These are phyloP conservation scores for Theobroma cacao DNA, from an alignment of 345 rosid species.

Conservation along the genomic window DNA sequence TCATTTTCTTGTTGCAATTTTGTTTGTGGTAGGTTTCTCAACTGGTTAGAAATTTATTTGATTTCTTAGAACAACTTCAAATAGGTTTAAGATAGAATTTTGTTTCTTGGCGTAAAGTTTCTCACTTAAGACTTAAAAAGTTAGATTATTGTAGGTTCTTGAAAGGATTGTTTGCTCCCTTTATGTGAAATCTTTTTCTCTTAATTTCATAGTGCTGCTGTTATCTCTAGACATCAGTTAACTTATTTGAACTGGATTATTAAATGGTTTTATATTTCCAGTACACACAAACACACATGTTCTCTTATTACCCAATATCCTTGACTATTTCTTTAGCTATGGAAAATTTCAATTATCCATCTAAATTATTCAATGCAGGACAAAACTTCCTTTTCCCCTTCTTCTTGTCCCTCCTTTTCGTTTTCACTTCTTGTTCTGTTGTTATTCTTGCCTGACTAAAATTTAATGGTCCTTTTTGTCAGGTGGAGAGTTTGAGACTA, in stretches of 20 bases:
- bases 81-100: background rate
- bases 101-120: background rate
- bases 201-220: background rate
- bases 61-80: background rate
- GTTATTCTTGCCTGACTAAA: background rate
- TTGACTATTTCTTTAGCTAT: background rate
- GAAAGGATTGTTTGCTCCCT: background rate
- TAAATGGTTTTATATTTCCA: too few relatives aligned
- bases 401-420: background rate
- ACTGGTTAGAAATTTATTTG: background rate
- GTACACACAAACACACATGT: too few relatives aligned
- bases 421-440: background rate
- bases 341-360: background rate
- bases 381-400: background rate
- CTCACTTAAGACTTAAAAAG: background rate
- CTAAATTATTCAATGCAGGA: background rate
- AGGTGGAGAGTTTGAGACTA: constrained; percentile 96
- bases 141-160: background rate
- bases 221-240: background rate
- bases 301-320: background rate
- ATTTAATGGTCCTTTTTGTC: constrained; percentile 4
- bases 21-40: background rate
- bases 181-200: background rate
- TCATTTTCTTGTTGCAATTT: background rate
- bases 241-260: background rate